Base-by-base conservation (phyloP, 371 early-diverging fungal genomes). In the Blakeslea trispora region DNA sequence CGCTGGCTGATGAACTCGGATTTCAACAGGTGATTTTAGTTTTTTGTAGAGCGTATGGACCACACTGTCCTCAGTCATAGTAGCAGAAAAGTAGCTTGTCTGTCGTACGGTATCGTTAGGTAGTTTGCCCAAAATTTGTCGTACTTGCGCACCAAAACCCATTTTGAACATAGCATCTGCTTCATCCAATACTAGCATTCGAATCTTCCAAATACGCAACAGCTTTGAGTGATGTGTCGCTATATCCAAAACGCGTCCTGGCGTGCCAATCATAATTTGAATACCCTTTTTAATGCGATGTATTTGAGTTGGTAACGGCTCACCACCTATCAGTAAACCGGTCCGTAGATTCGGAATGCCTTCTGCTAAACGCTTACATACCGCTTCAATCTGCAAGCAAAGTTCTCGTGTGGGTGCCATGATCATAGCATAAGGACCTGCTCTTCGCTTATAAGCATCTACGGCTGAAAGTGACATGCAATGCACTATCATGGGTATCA, bases 111-210 rank as follows among this genome's bases (percentile, higher is more conserved):
- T 68, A 10, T 69, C 70, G n/a, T 64, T 59, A 1, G 70, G 69
- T 8, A 83, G 57, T 42, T 68, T 69, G 43, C 76, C 71, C n/a
- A 82, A 34, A 15, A 84, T 79, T 42, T 75, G 63, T 17, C 55
- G 64, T 9, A 82, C 69, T 49, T 86, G 81, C 5, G 66, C 64
- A 1, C 69, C 75, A 58, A 81, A 82, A 21, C 83, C 81, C 47
- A 81, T 50, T 24, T 75, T 75, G 55, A 84, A 73, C 74, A 86
- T 81, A 21, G 79, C 59, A 55, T 85, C 84, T 3, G 77, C 87
- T 52, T 85, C 85, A 55, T 87, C 87, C 46, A 87, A 44, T 2
- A 87, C 80, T 7, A 86, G 52, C 55, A 83, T 81, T 19, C 68
- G 79, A 28, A 81, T 62, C 10, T 66, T 78, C 58, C 77, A 81